phyloP scores from a whole-genome alignment of 495 filamentous ascomycete genomes.

The Lophiotrema nucula region DNA sequence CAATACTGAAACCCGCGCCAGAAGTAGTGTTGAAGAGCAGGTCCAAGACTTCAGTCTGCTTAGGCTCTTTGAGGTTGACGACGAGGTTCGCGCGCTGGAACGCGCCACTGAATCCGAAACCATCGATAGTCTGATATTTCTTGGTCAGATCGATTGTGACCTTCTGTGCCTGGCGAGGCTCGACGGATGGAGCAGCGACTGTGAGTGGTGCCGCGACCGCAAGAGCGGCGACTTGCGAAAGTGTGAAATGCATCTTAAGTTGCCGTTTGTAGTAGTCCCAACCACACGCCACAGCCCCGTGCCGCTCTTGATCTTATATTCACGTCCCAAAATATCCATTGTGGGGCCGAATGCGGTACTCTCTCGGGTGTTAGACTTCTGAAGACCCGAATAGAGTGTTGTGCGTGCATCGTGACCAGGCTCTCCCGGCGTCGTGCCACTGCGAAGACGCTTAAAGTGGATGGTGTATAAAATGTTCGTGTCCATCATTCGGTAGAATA shows the following conservation, averaged over 20 bases:
- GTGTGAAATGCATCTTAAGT: conserved; percentile 6
- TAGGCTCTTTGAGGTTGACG: conserved; percentile 48
- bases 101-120: conserved; percentile 30
- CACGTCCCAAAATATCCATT: conserved; percentile 1
- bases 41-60: conserved; percentile 32
- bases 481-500: too few species aligned
- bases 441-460: too few species aligned
- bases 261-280: too few species aligned
- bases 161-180: conserved; percentile 14
- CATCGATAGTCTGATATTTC: conserved; percentile 32
- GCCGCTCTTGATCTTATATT: too few species aligned
- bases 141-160: conserved; percentile 22
- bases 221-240: conserved; percentile 15
- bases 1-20: conserved; percentile 30
- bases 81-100: conserved; percentile 38
- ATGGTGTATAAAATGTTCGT: too few species aligned
- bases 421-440: too few species aligned
- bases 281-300: too few species aligned
- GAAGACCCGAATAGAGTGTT: background rate
- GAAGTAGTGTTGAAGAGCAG: conserved; percentile 31
- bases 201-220: conserved; percentile 7
- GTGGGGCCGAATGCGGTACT: conserved; percentile 2
- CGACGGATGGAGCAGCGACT: conserved; percentile 6
- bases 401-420: too few species aligned
- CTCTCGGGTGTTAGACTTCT: background rate